Evolutionary conservation across 345 rosid genomes (phyloP).

Genomic region (Camelina laxa): DNA sequence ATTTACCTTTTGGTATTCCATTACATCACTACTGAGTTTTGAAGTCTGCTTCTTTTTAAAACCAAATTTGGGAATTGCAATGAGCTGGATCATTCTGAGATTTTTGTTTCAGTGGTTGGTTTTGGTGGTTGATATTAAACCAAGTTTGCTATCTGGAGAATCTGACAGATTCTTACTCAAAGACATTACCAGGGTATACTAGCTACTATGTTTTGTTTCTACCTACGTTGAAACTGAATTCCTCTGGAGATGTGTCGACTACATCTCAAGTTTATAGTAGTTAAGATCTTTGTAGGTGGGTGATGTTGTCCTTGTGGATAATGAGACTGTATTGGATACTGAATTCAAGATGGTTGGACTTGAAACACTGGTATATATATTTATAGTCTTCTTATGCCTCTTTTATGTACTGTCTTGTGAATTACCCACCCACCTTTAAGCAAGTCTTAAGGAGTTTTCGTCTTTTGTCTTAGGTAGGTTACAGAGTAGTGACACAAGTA

Average conservation of each 20-base stretch:
- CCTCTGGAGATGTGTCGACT: background rate
- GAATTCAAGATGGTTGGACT: constrained; percentile 74
- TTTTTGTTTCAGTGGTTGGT: constrained; percentile 64
- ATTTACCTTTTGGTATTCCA: background rate
- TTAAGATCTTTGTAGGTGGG: constrained; percentile 63
- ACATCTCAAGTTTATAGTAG: constrained; percentile 5
- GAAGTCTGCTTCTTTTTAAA: background rate
- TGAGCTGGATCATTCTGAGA: constrained; percentile 7
- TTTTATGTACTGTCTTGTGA: background rate
- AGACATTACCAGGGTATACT: constrained; percentile 62
- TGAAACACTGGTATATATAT: constrained; percentile 69
- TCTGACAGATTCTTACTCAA: constrained; percentile 73
- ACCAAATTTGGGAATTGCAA: background rate
- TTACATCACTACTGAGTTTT: background rate
- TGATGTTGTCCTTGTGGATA: constrained; percentile 80
- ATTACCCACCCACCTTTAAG: background rate
- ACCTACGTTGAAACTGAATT: background rate
- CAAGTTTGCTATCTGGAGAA: constrained; percentile 84
- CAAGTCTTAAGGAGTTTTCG: constrained; percentile 30
- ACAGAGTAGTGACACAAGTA: constrained; percentile 74
- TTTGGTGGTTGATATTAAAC: constrained; percentile 75
- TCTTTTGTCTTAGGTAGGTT: constrained; percentile 74
- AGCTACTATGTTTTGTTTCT: background rate
- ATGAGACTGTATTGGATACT: constrained; percentile 64
- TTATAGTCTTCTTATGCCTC: background rate